Base-by-base conservation (phyloP, 208 protist species). In the Phytomonas sp. region DNA sequence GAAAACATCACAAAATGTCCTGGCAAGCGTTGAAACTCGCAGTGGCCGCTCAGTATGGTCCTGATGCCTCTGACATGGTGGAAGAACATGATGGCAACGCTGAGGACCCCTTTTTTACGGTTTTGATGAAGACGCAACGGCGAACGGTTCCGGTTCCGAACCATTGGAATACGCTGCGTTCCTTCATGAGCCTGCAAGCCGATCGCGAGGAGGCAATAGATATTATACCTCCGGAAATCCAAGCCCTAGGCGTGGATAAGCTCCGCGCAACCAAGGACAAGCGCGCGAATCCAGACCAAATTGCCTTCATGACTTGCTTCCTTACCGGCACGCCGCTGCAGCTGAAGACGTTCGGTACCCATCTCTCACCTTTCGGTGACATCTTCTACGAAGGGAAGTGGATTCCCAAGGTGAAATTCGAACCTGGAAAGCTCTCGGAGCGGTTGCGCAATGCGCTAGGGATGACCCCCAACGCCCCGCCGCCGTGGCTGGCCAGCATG, bases 401-500 rank as follows among this genome's bases (percentile, higher is more conserved):
- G 87, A 87, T 98, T 32, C 94, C 91, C 60, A 91, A 98, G 71
- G 26, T 60, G 32, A 34, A 66, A 43, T 73, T 62, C 64, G 71
- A 68, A 34, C 75, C 71, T 0, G 98, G 97, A 31, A 46, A 81
- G 26, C 76, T 99, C 2, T 98, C 93, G 5, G 76, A 95, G 13
- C 90, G 93, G 30, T 87, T 99, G 28, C 86, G 82, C 62, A 72
- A 89, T 66, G 99, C 99, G n/a, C 87, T 99, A 0, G 98, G 98
- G 51, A 99, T 99, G 90, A 30, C 60, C 7, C 33, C 40, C 70
- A 78, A 66, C 20, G 53, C 77, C 31, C 98, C 99, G 13, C 98
- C 98, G 40, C 99, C 99, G 60, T 99, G 98, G 98, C 87, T 99
- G 13, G 98, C 99, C 75, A 95, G 97, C 77, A 99, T 99, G 98